Percentiles rank a stretch among this genome's conserved stretches.
phyloP scores from a whole-genome alignment of 176 grass and related monocot species.

The Triticum monococcum region DNA sequence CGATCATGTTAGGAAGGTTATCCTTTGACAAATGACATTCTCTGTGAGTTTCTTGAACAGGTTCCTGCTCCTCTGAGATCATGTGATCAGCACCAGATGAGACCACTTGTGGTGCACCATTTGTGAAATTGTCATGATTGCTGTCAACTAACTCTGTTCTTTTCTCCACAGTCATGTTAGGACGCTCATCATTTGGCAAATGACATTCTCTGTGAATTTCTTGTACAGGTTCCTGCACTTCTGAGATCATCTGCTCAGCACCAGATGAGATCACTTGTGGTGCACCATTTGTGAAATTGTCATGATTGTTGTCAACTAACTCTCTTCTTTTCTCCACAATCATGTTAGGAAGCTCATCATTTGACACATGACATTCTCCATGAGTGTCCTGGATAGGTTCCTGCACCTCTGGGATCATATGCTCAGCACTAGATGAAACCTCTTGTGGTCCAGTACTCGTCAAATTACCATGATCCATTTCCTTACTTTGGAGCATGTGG shows the following conservation, averaged over 20 bases:
- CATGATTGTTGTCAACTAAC: slow-evolving; percentile 26
- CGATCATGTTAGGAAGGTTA: not conserved
- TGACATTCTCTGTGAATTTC: slow-evolving; percentile 22
- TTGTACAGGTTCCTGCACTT: slow-evolving; percentile 7
- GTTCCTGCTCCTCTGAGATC: not conserved
- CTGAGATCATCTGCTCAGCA: too few species aligned
- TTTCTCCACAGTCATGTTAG: not conserved
- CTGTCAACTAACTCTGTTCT: slow-evolving; percentile 38
- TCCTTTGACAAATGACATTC: not conserved
- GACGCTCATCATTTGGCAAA: slow-evolving; percentile 25
- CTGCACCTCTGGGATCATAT: slow-evolving; percentile 31
- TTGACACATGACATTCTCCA: slow-evolving; percentile 27
- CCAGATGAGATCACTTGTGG: too few species aligned
- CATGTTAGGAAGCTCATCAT: slow-evolving; percentile 3
- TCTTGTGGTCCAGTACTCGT: slow-evolving; percentile 31
- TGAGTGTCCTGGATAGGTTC: slow-evolving; percentile 23
- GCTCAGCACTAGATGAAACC: slow-evolving; percentile 20
- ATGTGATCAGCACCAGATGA: not conserved
- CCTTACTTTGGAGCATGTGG: slow-evolving; percentile 6
- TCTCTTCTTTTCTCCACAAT: slow-evolving; percentile 23
- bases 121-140: slow-evolving; percentile 1
- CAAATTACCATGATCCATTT: slow-evolving; percentile 28
- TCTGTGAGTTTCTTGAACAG: not conserved
- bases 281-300: too few species aligned
- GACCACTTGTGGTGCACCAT: slow-evolving; percentile 32